Evolutionary conservation across 1,284 basidiomycete species (phyloP), one percentile per base, ranked within the genome.

Genomic region (Malassezia dermatis): DNA sequence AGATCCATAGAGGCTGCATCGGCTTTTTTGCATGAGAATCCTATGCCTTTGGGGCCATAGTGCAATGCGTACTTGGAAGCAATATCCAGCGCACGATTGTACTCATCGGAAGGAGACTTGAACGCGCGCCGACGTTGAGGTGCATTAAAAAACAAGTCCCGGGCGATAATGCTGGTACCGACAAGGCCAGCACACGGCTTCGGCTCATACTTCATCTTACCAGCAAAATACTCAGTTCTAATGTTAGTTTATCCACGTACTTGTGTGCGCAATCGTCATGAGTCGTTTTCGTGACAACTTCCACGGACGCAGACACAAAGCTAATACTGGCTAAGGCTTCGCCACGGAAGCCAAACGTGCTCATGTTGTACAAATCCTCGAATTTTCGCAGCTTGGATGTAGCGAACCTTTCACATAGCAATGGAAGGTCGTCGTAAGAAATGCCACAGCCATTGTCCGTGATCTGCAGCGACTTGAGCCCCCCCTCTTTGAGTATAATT

Each of bases 381-480:
- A 91, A 98, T 0, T 82, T 81, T 0, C 83, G 80, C 10, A 99
- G 78, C 73, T 98, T 98, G 3, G 89, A 94, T 0, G 94, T 99
- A 10, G 94, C 93, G 73, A 95, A 96, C 11, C 94, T 80, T 73
- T 94, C 87, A 46, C 93, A 93, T 1, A 99, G 80, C 15, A 98
- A 84, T 0, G 88, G 84, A 4, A 99, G 78, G 69, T 98, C 93
- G 8, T 76, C 72, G 75, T 81, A 51, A 78, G 49, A 59, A 65
- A 99, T 94, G 1, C 93, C 93, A 73, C 82, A 87, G 0, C 93
- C 94, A 68, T 98, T 95, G 73, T 99, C 94, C 66, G 90, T 87
- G 50, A 98, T 94, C 76, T 95, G 90, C 24, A 98, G 80, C 43
- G 91, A 78, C 75, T 94, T 98, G 78, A 98, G 78, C 0, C 94